Evolutionary conservation across 2,329 filamentous ascomycete genomes (phyloP).

Genomic region (Hyphodiscus sp.): DNA sequence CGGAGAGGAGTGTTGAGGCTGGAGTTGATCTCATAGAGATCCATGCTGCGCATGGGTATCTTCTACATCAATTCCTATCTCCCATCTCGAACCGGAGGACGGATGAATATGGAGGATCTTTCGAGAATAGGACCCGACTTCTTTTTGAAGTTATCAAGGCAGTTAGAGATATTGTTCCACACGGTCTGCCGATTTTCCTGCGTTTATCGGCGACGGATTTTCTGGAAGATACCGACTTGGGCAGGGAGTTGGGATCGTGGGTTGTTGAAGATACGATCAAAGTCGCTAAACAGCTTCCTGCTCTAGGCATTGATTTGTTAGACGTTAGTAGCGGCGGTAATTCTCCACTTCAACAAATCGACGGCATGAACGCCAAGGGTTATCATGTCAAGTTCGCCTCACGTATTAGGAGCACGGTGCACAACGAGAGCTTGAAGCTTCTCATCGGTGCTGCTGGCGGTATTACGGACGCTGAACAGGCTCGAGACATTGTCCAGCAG

Average conservation of each 20-base stretch:
- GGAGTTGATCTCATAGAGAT: conserved; percentile 57
- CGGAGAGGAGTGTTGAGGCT: conserved; percentile 31
- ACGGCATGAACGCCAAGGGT: conserved; percentile 40
- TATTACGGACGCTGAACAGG: conserved; percentile 63
- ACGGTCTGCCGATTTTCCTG: conserved; percentile 46
- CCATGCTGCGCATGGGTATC: conserved; percentile 56
- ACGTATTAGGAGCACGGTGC: conserved; percentile 60
- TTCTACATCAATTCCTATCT: conserved; percentile 57
- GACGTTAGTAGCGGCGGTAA: conserved; percentile 76
- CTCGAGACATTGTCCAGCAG: conserved; percentile 42
- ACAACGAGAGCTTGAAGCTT: conserved; percentile 42
- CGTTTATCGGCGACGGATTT: conserved; percentile 55
- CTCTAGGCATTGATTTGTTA: conserved; percentile 72
- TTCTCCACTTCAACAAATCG: conserved; percentile 52
- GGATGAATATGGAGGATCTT: conserved; percentile 56
- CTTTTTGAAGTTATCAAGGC: conserved; percentile 45
- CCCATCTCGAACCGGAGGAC: conserved; percentile 51
- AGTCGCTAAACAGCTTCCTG: conserved; percentile 64
- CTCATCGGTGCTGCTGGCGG: conserved; percentile 67
- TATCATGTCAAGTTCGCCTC: conserved; percentile 72
- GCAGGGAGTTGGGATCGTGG: conserved; percentile 6
- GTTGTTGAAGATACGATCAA: conserved; percentile 35
- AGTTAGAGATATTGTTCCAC: conserved; percentile 44
- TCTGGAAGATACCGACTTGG: conserved; percentile 37
- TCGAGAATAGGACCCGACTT: conserved; percentile 55